Percentiles rank a stretch among this genome's conserved stretches.
Evolutionary conservation across 352 stramenopile genomes (phyloP).

Genomic region (Pythium rishiriense): DNA sequence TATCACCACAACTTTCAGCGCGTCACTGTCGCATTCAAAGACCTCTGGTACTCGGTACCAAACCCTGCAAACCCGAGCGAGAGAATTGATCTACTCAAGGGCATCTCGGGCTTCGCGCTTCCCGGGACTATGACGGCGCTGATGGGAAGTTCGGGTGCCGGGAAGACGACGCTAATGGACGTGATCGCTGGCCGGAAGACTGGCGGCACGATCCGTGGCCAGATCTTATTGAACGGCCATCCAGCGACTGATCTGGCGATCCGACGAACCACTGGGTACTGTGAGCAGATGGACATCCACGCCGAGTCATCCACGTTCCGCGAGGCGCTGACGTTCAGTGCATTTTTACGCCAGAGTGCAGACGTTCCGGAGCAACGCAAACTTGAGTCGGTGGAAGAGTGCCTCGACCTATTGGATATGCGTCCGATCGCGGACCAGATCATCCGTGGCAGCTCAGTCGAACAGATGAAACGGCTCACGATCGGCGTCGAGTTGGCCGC

Average conservation of each 20-base stretch:
- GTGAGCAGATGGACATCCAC: slow-evolving; percentile 7
- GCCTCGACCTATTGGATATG: not conserved
- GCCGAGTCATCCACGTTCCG: not conserved
- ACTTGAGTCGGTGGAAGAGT: not conserved
- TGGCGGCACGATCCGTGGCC: not conserved
- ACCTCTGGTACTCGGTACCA: slow-evolving; percentile 10
- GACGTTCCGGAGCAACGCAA: not conserved
- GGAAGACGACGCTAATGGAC: slow-evolving; percentile 2
- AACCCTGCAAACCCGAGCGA: not conserved
- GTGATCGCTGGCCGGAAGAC: slow-evolving; percentile 2
- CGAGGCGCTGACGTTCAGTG: slow-evolving; percentile 2
- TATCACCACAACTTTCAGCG: not conserved
- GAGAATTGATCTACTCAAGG: not conserved
- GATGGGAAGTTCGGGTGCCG: slow-evolving; percentile 11
- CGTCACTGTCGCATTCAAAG: slow-evolving; percentile 2
- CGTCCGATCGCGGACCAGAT: slow-evolving; percentile 27
- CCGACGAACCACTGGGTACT: slow-evolving; percentile 1
- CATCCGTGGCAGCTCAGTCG: slow-evolving; percentile 38
- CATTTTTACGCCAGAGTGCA: not conserved
- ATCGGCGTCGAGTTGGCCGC: slow-evolving; percentile 92
- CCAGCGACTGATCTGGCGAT: slow-evolving; percentile 1
- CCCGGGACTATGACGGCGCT: slow-evolving; percentile 23
- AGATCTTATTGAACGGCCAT: slow-evolving; percentile 15
- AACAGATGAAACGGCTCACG: slow-evolving; percentile 58
- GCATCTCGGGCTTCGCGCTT: slow-evolving; percentile 1